Percentiles rank a stretch among this genome's conserved stretches.
phyloP scores from a whole-genome alignment of 139 green algal species.

The Microglena sp. region DNA sequence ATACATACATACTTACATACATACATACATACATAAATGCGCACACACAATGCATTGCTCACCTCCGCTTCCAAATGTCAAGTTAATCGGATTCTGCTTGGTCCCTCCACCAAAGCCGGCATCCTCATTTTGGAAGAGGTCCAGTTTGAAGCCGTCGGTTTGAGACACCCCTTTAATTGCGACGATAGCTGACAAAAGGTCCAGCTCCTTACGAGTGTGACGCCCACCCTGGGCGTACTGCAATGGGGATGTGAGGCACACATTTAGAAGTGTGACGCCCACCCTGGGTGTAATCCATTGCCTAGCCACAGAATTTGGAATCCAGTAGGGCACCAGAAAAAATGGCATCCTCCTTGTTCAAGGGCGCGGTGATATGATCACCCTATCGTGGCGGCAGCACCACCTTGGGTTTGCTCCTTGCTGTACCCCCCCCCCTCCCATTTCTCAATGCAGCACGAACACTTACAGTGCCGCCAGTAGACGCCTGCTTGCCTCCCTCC shows the following conservation, averaged over 20 bases:
- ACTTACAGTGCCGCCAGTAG: background rate
- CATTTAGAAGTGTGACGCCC: background rate
- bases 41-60: background rate
- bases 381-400: background rate
- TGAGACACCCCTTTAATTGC: slow-evolving; percentile 13
- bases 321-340: background rate
- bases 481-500: slow-evolving; percentile 10
- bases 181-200: slow-evolving; percentile 21
- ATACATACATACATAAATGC: no score
- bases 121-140: slow-evolving; percentile 8
- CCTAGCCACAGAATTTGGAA: background rate
- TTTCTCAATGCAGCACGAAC: background rate
- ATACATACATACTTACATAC: no score
- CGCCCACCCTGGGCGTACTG: background rate
- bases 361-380: background rate
- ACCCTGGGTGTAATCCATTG: background rate
- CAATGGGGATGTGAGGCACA: background rate
- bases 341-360: background rate
- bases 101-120: no score
- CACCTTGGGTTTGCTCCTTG: no score
- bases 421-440: no score
- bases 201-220: slow-evolving; percentile 10
- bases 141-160: slow-evolving; percentile 10
- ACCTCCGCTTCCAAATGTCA: background rate
- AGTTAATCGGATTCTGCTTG: background rate